phyloP scores from a whole-genome alignment of 805 yeast species.

The Sugiyamaella mastotermitis region DNA sequence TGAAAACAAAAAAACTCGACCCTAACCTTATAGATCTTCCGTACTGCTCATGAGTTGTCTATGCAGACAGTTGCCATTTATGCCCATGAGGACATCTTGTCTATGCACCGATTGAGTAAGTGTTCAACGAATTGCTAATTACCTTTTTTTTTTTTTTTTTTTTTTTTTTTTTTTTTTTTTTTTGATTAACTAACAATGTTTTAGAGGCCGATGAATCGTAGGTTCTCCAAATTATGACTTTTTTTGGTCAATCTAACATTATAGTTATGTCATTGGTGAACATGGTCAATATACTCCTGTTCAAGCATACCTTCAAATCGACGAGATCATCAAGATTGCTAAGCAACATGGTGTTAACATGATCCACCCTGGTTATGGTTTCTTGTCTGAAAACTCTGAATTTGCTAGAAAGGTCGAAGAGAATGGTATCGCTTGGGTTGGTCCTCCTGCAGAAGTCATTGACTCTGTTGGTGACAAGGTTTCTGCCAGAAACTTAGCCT shows the following conservation, averaged over 20 bases:
- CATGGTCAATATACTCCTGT: constrained; percentile 91
- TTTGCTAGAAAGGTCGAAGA: constrained; percentile 88
- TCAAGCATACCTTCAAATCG: constrained; percentile 91
- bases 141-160: constrained; percentile 10
- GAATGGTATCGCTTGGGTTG: constrained; percentile 92
- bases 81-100: constrained; percentile 90
- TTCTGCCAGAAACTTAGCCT: constrained; percentile 84
- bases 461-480: constrained; percentile 97
- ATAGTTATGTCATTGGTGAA: constrained; percentile 71
- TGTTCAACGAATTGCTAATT: too few relatives aligned
- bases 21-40: too few relatives aligned
- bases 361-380: constrained; percentile 93
- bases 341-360: constrained; percentile 69
- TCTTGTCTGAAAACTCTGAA: constrained; percentile 84
- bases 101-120: constrained; percentile 93
- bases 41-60: constrained; percentile 95
- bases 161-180: not conserved
- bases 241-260: constrained; percentile 7
- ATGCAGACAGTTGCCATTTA: constrained; percentile 97
- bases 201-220: constrained; percentile 34
- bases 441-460: constrained; percentile 82
- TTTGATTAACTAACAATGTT: not conserved
- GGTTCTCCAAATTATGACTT: constrained; percentile 11
- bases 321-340: constrained; percentile 87
- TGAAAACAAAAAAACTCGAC: too few relatives aligned